Conservation (phyloP, 345 rosid species). For the Eucalyptus urophylla region DNA sequence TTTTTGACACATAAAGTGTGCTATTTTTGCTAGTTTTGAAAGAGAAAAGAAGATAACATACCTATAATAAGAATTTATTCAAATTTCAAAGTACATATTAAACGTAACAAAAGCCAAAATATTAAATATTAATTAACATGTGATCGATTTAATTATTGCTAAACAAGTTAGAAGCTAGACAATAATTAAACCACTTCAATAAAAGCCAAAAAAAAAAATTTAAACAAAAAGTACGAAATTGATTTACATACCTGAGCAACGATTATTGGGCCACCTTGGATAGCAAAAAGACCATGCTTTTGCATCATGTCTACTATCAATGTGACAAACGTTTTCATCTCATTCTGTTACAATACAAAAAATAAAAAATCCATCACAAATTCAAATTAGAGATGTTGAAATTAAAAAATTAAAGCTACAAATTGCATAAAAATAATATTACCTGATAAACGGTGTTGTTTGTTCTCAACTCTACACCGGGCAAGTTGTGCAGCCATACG, state of each 20-base stretch:
- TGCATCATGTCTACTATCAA: slow-evolving; percentile 21
- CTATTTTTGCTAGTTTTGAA: neutral
- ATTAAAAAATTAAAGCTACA: neutral
- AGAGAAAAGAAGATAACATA: neutral
- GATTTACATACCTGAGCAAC: slow-evolving; percentile 15
- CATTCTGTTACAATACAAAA: neutral
- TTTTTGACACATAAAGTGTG: neutral
- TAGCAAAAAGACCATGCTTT: slow-evolving; percentile 13
- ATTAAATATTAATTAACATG: neutral
- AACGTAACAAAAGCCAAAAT: neutral
- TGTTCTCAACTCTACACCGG: slow-evolving; percentile 32
- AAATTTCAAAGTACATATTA: neutral
- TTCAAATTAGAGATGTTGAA: neutral
- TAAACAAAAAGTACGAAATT: neutral
- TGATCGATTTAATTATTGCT: neutral
- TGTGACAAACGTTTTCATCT: slow-evolving; percentile 27
- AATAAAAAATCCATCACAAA: neutral
- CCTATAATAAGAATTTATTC: neutral
- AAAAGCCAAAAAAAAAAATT: neutral
- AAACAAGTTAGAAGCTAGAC: neutral
- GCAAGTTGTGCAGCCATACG: slow-evolving; percentile 53
- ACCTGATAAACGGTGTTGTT: slow-evolving; percentile 38
- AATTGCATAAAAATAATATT: neutral
- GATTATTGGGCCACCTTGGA: slow-evolving; percentile 40
- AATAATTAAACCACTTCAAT: neutral